Evolutionary conservation across 768 basidiomycete species (phyloP).

Genomic region (Suillus cothurnatus): DNA sequence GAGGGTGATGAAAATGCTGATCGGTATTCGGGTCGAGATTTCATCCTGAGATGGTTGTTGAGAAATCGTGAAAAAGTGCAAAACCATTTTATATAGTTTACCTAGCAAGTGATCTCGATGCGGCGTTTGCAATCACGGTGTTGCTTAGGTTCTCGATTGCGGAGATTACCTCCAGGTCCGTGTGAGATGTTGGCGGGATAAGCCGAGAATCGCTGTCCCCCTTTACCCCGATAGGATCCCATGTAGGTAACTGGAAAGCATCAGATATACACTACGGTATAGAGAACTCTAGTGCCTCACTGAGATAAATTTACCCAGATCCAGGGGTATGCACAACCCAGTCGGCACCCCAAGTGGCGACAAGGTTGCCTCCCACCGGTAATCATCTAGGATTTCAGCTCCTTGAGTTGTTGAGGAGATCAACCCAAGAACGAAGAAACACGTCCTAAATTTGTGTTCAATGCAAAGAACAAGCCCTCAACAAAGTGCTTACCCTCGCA

Average conservation of each 20-base stretch:
- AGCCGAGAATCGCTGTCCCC: constrained; percentile 48
- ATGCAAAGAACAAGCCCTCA: neutral
- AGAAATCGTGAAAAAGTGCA: constrained; percentile 5
- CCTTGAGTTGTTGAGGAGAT: constrained; percentile 92
- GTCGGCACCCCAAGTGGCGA: constrained; percentile 86
- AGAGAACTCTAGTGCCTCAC: constrained; percentile 46
- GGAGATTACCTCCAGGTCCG: constrained; percentile 82
- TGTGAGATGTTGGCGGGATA: constrained; percentile 62
- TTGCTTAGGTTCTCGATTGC: constrained; percentile 94
- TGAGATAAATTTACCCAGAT: constrained; percentile 76
- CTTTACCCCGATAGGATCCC: constrained; percentile 45
- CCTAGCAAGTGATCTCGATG: constrained; percentile 88
- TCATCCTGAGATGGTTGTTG: constrained; percentile 54
- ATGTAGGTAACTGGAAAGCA: constrained; percentile 64
- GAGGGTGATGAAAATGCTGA: constrained; percentile 74
- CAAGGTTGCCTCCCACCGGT: constrained; percentile 89
- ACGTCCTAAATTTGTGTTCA: constrained; percentile 63
- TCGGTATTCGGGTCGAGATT: constrained; percentile 74
- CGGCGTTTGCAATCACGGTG: constrained; percentile 92
- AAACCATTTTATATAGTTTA: constrained; percentile 34
- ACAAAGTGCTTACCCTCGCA: constrained; percentile 75
- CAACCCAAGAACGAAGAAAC: constrained; percentile 93
- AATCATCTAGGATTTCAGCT: constrained; percentile 90
- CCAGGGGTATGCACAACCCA: constrained; percentile 88
- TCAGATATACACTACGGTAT: constrained; percentile 10